Percentiles rank a stretch among this genome's conserved stretches.
These are phyloP conservation scores for Eragrostis tef DNA, from an alignment of 202 grass and related monocot species.

Conservation along the genomic window DNA sequence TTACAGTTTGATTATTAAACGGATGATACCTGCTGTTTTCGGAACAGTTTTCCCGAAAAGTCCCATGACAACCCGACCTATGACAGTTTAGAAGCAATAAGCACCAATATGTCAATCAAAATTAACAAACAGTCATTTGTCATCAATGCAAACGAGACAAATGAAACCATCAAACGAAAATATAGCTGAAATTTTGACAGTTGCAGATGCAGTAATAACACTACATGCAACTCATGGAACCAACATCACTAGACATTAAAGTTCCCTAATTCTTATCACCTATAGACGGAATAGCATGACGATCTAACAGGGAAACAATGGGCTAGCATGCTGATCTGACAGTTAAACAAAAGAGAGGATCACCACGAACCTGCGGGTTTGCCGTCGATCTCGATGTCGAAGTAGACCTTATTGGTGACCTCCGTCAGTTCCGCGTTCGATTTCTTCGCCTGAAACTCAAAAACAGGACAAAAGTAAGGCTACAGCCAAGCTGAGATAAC, in stretches of 20 bases:
- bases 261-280: too few relatives aligned
- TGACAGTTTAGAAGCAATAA: conserved; percentile 37
- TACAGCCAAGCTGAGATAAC: conserved; percentile 5
- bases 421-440: conserved; percentile 60
- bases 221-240: neutral
- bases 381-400: conserved; percentile 74
- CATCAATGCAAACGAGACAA: neutral
- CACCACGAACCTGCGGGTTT: conserved; percentile 69
- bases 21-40: conserved; percentile 82
- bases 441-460: conserved; percentile 60
- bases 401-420: conserved; percentile 86
- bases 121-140: neutral
- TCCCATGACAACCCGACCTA: conserved; percentile 96
- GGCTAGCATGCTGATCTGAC: neutral
- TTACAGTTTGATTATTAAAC: neutral
- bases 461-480: neutral
- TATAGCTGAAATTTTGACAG: neutral
- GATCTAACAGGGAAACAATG: neutral
- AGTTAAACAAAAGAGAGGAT: neutral
- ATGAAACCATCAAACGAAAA: neutral
- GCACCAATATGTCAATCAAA: neutral
- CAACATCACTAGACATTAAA: conserved; percentile 12
- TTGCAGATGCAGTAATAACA: neutral
- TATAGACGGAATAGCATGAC: neutral
- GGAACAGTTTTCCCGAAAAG: conserved; percentile 94